Conservation (phyloP, 768 basidiomycete species). For the Suillus subalutaceus region DNA sequence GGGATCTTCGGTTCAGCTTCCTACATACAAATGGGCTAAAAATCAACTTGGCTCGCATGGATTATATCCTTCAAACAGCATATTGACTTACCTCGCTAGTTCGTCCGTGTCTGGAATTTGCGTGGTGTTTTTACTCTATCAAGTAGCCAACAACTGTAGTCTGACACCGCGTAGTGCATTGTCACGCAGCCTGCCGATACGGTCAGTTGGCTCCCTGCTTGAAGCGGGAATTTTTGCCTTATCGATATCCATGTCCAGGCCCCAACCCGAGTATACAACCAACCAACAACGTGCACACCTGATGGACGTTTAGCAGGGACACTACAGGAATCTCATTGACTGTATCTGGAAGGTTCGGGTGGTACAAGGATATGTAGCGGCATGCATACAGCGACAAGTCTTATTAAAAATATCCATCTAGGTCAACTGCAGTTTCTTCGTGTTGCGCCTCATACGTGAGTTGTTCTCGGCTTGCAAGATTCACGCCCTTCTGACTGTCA, state of each 20-base stretch:
- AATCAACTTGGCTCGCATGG: slow-evolving; percentile 69
- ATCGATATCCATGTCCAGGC: slow-evolving; percentile 45
- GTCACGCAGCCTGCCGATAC: slow-evolving; percentile 97
- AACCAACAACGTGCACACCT: slow-evolving; percentile 73
- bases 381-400: neutral
- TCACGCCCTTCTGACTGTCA: slow-evolving; percentile 7
- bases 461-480: slow-evolving; percentile 8
- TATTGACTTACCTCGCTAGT: slow-evolving; percentile 86
- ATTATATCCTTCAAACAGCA: slow-evolving; percentile 72
- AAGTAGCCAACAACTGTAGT: slow-evolving; percentile 2
- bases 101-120: slow-evolving; percentile 89
- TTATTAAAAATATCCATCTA: slow-evolving; percentile 28
- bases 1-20: slow-evolving; percentile 95
- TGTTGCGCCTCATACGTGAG: slow-evolving; percentile 90
- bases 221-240: slow-evolving; percentile 9
- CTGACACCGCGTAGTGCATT: slow-evolving; percentile 54
- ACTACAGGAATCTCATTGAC: slow-evolving; percentile 90
- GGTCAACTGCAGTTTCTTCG: slow-evolving; percentile 95
- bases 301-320: slow-evolving; percentile 74
- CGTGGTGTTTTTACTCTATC: slow-evolving; percentile 62
- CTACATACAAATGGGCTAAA: slow-evolving; percentile 95
- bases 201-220: slow-evolving; percentile 44
- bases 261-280: slow-evolving; percentile 95
- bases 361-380: slow-evolving; percentile 80
- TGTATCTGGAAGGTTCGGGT: slow-evolving; percentile 94